A percentile compares a stretch with the other conserved stretches of the same genome.
These are phyloP conservation scores for Leptomonas pyrrhocoris DNA, from an alignment of 208 protist species.

Conservation along the genomic window DNA sequence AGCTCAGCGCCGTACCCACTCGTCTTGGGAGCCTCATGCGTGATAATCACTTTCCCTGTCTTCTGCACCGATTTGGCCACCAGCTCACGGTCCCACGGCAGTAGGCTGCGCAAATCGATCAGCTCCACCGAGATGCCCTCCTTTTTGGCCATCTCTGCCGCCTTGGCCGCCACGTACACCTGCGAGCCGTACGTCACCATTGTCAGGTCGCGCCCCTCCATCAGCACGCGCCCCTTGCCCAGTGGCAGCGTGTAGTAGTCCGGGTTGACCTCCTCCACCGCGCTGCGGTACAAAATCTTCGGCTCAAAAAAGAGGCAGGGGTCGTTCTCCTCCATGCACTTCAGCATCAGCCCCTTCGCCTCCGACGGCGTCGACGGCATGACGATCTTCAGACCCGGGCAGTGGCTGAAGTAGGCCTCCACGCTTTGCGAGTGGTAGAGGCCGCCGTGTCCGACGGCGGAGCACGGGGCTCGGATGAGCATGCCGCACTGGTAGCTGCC, in stretches of 20 bases:
- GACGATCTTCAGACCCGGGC: constrained; percentile 89
- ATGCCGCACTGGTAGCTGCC: constrained; percentile 94
- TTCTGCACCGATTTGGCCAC: constrained; percentile 93
- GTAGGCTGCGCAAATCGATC: constrained; percentile 96
- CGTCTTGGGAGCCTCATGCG: constrained; percentile 95
- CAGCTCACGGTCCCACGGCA: constrained; percentile 96
- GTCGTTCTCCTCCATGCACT: constrained; percentile 93
- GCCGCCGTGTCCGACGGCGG: constrained; percentile 97
- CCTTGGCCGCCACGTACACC: constrained; percentile 78
- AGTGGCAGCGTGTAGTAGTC: constrained; percentile 95
- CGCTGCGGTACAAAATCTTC: constrained; percentile 95
- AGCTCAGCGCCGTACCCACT: constrained; percentile 96
- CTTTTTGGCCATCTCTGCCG: constrained; percentile 78
- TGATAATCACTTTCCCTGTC: constrained; percentile 91
- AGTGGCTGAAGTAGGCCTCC: constrained; percentile 97
- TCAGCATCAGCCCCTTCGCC: constrained; percentile 91
- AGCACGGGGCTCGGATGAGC: constrained; percentile 95
- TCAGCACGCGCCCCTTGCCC: constrained; percentile 90
- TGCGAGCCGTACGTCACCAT: constrained; percentile 96
- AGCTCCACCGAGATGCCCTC: constrained; percentile 94
- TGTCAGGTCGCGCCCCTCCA: constrained; percentile 94
- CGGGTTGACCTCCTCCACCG: constrained; percentile 92
- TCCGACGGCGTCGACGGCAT: constrained; percentile 84
- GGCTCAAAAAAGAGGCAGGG: constrained; percentile 98
- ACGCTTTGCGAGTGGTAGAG: constrained; percentile 97